These are phyloP conservation scores for Neospora caninum DNA, from an alignment of 169 alveolate species.

Conservation along the genomic window DNA sequence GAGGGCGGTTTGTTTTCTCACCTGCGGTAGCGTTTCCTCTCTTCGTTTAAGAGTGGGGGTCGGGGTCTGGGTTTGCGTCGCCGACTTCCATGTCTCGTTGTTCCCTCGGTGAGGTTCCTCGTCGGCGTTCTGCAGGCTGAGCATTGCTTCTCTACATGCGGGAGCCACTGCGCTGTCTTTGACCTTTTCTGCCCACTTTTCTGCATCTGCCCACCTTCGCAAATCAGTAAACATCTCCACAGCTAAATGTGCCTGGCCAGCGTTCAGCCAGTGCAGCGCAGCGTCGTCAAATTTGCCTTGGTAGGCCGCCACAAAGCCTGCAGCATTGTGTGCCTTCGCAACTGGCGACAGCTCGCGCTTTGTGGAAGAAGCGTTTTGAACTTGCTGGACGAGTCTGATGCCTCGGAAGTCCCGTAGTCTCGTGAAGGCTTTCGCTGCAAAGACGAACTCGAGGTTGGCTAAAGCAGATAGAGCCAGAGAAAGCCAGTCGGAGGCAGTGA, in stretches of 20 bases:
- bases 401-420: constrained; percentile 46
- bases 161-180: background rate
- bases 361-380: background rate
- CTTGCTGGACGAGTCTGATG: constrained; percentile 34
- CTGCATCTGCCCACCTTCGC: constrained; percentile 74
- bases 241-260: constrained; percentile 69
- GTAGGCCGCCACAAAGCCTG: constrained; percentile 72
- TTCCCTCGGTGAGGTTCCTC: too few relatives aligned
- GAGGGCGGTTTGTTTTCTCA: background rate
- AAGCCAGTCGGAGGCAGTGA: constrained; percentile 89
- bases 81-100: too few relatives aligned
- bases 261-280: constrained; percentile 69
- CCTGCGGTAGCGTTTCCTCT: background rate
- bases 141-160: background rate
- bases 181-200: background rate
- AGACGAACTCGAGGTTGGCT: constrained; percentile 79
- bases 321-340: background rate
- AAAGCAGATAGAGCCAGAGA: constrained; percentile 88
- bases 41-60: too few relatives aligned
- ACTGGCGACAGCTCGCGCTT: background rate
- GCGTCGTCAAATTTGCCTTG: constrained; percentile 83
- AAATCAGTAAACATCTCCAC: constrained; percentile 76
- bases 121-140: too few relatives aligned
- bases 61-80: too few relatives aligned
- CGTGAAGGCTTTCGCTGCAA: constrained; percentile 84